Percentiles rank a stretch among this genome's conserved stretches.
Evolutionary conservation across 129 eudicot species (phyloP).

Genomic region (Kitagawia praeruptora): DNA sequence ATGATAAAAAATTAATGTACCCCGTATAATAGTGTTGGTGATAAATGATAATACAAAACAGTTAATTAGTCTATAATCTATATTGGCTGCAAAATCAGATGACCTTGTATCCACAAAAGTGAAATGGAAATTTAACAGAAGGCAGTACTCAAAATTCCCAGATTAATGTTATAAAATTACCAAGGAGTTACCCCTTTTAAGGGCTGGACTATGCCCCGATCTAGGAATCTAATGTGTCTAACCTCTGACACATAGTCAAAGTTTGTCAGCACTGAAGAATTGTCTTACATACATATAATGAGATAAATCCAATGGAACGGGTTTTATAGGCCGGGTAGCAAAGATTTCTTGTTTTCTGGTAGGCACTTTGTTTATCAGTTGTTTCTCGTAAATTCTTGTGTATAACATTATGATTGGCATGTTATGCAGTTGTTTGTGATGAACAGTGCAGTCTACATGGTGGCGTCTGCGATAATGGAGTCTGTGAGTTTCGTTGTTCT

Average conservation of each 20-base stretch:
- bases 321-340: background rate
- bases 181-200: background rate
- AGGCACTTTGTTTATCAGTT: too few relatives aligned
- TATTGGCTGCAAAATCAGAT: background rate
- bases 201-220: background rate
- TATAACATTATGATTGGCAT: background rate
- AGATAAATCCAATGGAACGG: background rate
- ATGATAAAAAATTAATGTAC: too few relatives aligned
- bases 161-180: background rate
- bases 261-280: background rate
- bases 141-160: background rate
- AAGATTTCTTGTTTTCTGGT: background rate
- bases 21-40: too few relatives aligned
- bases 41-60: too few relatives aligned
- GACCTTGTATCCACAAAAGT: background rate
- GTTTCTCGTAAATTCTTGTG: background rate
- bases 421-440: constrained; percentile 70
- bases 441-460: constrained; percentile 99
- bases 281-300: background rate
- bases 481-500: constrained; percentile 96
- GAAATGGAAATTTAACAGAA: background rate
- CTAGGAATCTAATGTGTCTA: background rate
- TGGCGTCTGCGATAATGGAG: constrained; percentile 94
- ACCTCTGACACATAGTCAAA: background rate
- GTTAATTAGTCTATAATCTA: too few relatives aligned